Conservation (phyloP, 106 monocot species). For the Posidonia australis region DNA sequence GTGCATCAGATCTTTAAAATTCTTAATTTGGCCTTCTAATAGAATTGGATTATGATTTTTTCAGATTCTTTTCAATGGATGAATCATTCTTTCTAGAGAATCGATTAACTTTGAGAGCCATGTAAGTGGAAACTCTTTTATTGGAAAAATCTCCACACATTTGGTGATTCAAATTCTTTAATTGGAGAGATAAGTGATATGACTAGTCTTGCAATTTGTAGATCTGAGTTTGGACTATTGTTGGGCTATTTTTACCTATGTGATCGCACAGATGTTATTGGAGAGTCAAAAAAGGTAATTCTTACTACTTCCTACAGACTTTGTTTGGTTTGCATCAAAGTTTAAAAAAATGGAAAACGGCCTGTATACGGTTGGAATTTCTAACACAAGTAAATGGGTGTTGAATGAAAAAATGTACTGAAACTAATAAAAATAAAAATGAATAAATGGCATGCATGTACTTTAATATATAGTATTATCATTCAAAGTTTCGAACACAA, state of each 20-base stretch:
- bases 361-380: too few relatives aligned
- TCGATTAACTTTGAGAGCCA: constrained; percentile 54
- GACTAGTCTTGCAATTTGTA: constrained; percentile 17
- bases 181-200: neutral
- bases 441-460: too few relatives aligned
- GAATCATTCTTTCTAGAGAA: constrained; percentile 67
- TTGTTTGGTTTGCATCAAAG: too few relatives aligned
- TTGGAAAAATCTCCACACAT: neutral
- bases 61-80: constrained; percentile 76
- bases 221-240: constrained; percentile 82
- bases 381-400: too few relatives aligned
- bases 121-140: constrained; percentile 45
- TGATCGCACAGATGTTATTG: constrained; percentile 74
- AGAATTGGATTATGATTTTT: constrained; percentile 4
- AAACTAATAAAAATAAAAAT: too few relatives aligned
- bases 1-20: too few relatives aligned
- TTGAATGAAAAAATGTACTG: too few relatives aligned
- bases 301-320: neutral
- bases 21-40: neutral
- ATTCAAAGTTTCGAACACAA: too few relatives aligned
- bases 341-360: too few relatives aligned
- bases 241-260: constrained; percentile 81
- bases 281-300: constrained; percentile 70
- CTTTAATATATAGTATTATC: too few relatives aligned
- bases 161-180: neutral